Base-by-base conservation (phyloP, 352 stramenopile genomes). In the Nothophytophthora sp. region DNA sequence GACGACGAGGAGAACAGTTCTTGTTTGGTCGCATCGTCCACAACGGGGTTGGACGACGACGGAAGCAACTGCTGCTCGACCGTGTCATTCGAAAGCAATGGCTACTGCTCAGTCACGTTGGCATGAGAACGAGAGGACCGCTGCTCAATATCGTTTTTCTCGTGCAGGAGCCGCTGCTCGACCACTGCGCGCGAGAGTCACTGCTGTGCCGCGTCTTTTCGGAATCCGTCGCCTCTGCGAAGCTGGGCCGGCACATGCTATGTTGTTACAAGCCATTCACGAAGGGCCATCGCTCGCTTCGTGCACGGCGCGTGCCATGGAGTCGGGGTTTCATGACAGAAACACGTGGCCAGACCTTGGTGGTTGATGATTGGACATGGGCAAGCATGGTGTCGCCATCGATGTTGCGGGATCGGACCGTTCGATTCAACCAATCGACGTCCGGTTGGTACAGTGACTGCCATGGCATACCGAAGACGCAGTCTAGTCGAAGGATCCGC, bases 231-330 rank as follows among this genome's bases (percentile, higher is more conserved):
- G 18, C 35, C 28, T 54, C 43, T 36, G 36, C 28, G 24, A 46
- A 44, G 47, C 50, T 54, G 20, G 45, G 46, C 27, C 24, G 33
- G 33, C 34, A 18, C 30, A 50, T 10, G 34, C 24, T 59, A 28
- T 30, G 6, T 5, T 2, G 5, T 28, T 24, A 30, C 55, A 53
- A 9, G 15, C 57, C 2, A 4, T 32, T 57, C 37, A 60, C 24
- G 46, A 52, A 63, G 53, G 43, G 36, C n/a, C 52, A 60, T 59
- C 41, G 47, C 52, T 33, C 47, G 5, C 52, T 54, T 50, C 51
- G 22, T 2, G 34, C 13, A 19, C 34, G 16, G 18, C 8, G 12
- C 2, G 4, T 13, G 39, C 43, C 50, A 52, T 41, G 36, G 43
- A 50, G 46, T 41, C 40, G 8, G 45, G 28, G 9, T 63, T n/a